These are phyloP conservation scores for Fonsecaea pugnacius DNA, from an alignment of 2,329 filamentous ascomycete species.

Conservation along the genomic window DNA sequence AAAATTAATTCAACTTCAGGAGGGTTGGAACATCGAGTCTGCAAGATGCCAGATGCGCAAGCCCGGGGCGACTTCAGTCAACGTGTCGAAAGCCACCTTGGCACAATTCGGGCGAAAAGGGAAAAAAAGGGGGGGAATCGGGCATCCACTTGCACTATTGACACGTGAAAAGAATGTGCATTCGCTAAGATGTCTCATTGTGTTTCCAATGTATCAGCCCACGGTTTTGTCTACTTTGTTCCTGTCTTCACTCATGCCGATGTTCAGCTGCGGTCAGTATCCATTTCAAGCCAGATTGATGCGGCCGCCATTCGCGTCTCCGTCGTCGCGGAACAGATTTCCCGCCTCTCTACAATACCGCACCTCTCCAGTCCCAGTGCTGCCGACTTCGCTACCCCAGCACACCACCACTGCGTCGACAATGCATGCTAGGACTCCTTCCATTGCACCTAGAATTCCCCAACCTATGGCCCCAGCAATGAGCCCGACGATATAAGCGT, in stretches of 20 bases:
- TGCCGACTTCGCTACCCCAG: constrained; percentile 85
- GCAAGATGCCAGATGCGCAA: constrained; percentile 14
- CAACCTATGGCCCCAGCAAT: constrained; percentile 95
- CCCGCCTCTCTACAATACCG: constrained; percentile 92
- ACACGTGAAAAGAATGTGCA: constrained; percentile 17
- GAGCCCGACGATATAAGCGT: constrained; percentile 91
- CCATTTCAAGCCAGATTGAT: constrained; percentile 33
- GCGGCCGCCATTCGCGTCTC: constrained; percentile 26
- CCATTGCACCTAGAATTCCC: constrained; percentile 87
- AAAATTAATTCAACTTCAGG: constrained; percentile 18
- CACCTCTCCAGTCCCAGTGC: constrained; percentile 64
- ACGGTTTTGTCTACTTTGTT: not conserved
- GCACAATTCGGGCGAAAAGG: constrained; percentile 15
- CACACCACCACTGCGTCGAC: constrained; percentile 89
- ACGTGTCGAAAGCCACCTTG: constrained; percentile 18
- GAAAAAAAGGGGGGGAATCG: constrained; percentile 6
- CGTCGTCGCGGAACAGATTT: constrained; percentile 74
- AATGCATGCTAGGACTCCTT: constrained; percentile 83
- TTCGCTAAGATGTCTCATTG: too few species aligned
- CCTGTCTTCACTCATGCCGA: not conserved
- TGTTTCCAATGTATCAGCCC: not conserved
- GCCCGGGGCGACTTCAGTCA: constrained; percentile 9
- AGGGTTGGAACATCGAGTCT: constrained; percentile 14
- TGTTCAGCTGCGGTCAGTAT: not conserved
- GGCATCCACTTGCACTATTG: constrained; percentile 10